These are phyloP conservation scores for Podaxis sp. DNA, from an alignment of 768 basidiomycete species.

Conservation along the genomic window DNA sequence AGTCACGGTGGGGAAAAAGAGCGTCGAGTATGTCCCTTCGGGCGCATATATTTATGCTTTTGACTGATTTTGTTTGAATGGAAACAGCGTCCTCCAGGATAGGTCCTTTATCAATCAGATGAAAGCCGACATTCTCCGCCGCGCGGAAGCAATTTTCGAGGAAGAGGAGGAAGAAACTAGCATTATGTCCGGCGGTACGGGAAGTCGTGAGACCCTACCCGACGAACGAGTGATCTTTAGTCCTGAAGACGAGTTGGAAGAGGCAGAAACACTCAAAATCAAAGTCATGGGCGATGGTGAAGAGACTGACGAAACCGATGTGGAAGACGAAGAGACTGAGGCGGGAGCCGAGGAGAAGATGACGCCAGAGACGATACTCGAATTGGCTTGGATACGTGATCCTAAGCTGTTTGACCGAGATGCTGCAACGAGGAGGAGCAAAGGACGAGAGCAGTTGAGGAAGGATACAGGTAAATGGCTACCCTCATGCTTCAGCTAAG, in stretches of 20 bases:
- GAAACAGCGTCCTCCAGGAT: slow-evolving; percentile 52
- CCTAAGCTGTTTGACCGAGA: slow-evolving; percentile 78
- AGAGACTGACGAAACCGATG: slow-evolving; percentile 34
- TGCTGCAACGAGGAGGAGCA: slow-evolving; percentile 65
- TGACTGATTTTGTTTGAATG: neutral
- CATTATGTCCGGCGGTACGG: neutral
- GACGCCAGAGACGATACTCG: slow-evolving; percentile 63
- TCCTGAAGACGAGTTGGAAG: slow-evolving; percentile 18
- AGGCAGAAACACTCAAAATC: slow-evolving; percentile 28
- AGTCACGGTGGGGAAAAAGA: slow-evolving; percentile 65
- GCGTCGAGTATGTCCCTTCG: slow-evolving; percentile 33
- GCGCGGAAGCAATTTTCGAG: slow-evolving; percentile 64
- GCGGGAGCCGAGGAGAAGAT: slow-evolving; percentile 21
- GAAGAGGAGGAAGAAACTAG: slow-evolving; percentile 50
- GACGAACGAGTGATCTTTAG: slow-evolving; percentile 7
- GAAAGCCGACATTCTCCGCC: slow-evolving; percentile 80
- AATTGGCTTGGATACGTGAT: slow-evolving; percentile 74
- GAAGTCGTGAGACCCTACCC: neutral
- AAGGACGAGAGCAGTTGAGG: slow-evolving; percentile 63
- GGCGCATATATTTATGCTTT: neutral
- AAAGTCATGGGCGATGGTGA: slow-evolving; percentile 63
- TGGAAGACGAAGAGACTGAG: slow-evolving; percentile 30
- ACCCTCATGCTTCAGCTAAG: neutral
- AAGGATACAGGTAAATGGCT: slow-evolving; percentile 56
- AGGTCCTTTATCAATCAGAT: slow-evolving; percentile 63